Base-by-base conservation (phyloP, 768 basidiomycete genomes). In the Leccinellum rugosiceps region DNA sequence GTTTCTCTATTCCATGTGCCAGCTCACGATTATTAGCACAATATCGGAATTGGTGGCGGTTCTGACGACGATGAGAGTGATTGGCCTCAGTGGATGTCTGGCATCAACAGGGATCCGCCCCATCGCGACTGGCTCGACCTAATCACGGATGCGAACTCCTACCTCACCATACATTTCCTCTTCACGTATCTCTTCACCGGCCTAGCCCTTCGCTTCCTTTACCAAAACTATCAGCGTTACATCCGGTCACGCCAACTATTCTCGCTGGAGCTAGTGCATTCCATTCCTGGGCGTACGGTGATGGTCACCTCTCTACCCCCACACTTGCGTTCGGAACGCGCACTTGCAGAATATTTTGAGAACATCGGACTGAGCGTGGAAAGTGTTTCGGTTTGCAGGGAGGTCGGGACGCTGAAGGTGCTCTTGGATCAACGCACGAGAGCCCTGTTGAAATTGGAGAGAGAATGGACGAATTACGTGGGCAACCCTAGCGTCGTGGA, bases 151-250 rank as follows among this genome's bases (percentile, higher is more conserved):
- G 89, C 94, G 15, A 90, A 92, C 71, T 88, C 92, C 1, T 94
- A 92, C 65, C 86, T 94, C 52, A 86, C 90, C 2, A 78, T 93
- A 13, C 94, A 98, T 70, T 84, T 98, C 54, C 69, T 93, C 54
- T 97, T 98, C 80, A 94, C 96, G 1, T 97, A 95, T 72, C 76
- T 96, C 50, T 97, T 98, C 80, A 94, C 94, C 3, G 69, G 87
- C 53, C 84, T 98, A 52, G 82, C 93, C 1, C 82, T 98, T 56
- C 86, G 86, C 58, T 92, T 91, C 75, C 84, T 96, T 52, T 86
- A 93, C 78, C 83, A 85, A 61, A 97, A 95, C 71, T 98, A 94
- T 71, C 81, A 84, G 38, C 85, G 88, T 23, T 97, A 94, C 76
- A 83, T 98, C 56, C 88, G 88, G 23, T 86, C 92, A 0, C 86